Evolutionary conservation across 176 grass and related monocot genomes (phyloP), one percentile per base, ranked within the genome.

Genomic region (Hordeum vulgare): DNA sequence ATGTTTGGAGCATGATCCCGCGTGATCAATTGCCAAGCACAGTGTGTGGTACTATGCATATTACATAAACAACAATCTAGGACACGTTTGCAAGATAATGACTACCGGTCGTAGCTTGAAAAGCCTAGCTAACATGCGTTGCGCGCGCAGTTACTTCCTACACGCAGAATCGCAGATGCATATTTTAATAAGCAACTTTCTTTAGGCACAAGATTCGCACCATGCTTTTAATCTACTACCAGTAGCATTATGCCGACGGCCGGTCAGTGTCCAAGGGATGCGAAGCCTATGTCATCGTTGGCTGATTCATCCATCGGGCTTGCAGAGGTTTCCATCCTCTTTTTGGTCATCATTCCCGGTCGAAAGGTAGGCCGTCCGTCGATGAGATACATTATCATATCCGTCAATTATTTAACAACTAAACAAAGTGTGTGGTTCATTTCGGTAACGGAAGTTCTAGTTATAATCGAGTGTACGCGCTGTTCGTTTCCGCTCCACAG

Each of bases 341-440:
- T 62, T 39, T 68, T 51, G 7, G 47, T 18, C 47, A 7, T 18
- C 45, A 45, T 47, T 9, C 66, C 66, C 6, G 23, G 14, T 72
- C 31, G 2, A 76, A 61, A 77, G 51, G 72, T 69, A 11, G 26
- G 35, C 39, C 61, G 41, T 80, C 39, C 61, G 41, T 80, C 53
- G 65, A 66, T 34, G 83, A 31, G 54, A 6, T 75, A 75, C 74
- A 61, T 14, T 80, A 80, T 28, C 49, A 69, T 85, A 85, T 85
- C 87, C 23, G 3, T 18, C 1, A 18, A 51, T 35, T 5, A 56
- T 56, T 56, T 56, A 56, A 56, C 18, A 14, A 41, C n/a, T 75
- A 76, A 53, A 69, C n/a, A 83, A 57, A 28, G 31, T 6, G 39
- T 66, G 76, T 73, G 41, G 39, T 27, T 27, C 41, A n/a, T 14